These are phyloP conservation scores for Penicillium subrubescens DNA, from an alignment of 495 filamentous ascomycete genomes.

Conservation along the genomic window DNA sequence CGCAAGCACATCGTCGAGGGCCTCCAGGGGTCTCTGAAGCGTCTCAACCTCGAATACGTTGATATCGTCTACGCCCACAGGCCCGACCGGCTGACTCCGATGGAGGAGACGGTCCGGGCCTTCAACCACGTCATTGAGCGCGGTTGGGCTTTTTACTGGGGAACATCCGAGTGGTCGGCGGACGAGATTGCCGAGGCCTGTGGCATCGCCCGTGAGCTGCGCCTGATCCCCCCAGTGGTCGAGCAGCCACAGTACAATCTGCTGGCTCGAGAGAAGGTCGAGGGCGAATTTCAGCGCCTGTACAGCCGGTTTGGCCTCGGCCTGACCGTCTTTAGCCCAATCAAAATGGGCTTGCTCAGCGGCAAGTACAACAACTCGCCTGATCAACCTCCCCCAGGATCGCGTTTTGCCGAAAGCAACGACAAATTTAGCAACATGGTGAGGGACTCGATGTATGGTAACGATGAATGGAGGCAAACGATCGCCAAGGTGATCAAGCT, in stretches of 20 bases:
- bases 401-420: slow-evolving; percentile 1
- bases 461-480: not conserved
- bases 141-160: slow-evolving; percentile 4
- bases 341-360: slow-evolving; percentile 4
- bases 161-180: slow-evolving; percentile 3
- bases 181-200: slow-evolving; percentile 3
- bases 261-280: not conserved
- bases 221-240: not conserved
- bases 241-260: slow-evolving; percentile 3
- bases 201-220: not conserved
- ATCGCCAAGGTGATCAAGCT: slow-evolving; percentile 1
- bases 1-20: slow-evolving; percentile 5
- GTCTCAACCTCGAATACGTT: slow-evolving; percentile 4
- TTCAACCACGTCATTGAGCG: slow-evolving; percentile 5
- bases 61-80: slow-evolving; percentile 7
- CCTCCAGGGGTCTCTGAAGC: not conserved
- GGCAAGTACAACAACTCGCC: slow-evolving; percentile 4
- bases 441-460: not conserved
- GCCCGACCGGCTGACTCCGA: slow-evolving; percentile 1
- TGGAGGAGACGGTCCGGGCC: slow-evolving; percentile 2
- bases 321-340: not conserved
- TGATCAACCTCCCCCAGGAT: not conserved
- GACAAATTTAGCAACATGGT: slow-evolving; percentile 4
- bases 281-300: not conserved
- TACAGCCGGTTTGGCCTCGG: not conserved